Conservation (phyloP, 495 filamentous ascomycete species). For the Apodospora peruviana region DNA sequence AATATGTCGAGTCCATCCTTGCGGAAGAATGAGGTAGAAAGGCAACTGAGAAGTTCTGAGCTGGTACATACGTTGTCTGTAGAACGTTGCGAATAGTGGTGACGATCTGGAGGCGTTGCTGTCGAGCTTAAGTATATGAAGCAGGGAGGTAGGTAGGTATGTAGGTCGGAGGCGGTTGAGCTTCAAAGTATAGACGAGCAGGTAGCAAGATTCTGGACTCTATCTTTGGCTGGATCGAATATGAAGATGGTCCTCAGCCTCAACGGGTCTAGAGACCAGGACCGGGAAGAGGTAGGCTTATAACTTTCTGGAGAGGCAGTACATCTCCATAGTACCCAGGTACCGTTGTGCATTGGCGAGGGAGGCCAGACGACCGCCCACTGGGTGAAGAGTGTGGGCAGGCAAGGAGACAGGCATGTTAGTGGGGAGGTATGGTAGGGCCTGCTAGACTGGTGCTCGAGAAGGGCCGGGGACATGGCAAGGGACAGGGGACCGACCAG, state of each 20-base stretch:
- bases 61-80: slow-evolving; percentile 25
- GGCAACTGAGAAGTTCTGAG: slow-evolving; percentile 9
- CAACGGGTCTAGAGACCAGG: slow-evolving; percentile 21
- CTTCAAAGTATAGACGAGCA: slow-evolving; percentile 9
- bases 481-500: slow-evolving; percentile 9
- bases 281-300: slow-evolving; percentile 25
- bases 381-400: slow-evolving; percentile 14
- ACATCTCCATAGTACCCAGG: slow-evolving; percentile 23
- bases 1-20: slow-evolving; percentile 31
- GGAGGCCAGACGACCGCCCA: slow-evolving; percentile 6
- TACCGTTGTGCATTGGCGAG: slow-evolving; percentile 14
- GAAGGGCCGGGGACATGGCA: slow-evolving; percentile 13
- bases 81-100: slow-evolving; percentile 1
- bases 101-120: slow-evolving; percentile 4
- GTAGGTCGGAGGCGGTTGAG: slow-evolving; percentile 5
- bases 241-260: slow-evolving; percentile 25
- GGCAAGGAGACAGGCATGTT: slow-evolving; percentile 18
- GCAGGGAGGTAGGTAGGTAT: slow-evolving; percentile 3
- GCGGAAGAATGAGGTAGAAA: slow-evolving; percentile 4
- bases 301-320: slow-evolving; percentile 24
- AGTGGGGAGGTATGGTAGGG: slow-evolving; percentile 12
- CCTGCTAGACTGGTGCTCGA: slow-evolving; percentile 4
- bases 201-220: slow-evolving; percentile 24
- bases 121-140: slow-evolving; percentile 23
- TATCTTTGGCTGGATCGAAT: slow-evolving; percentile 28